Evolutionary conservation across 169 alveolate genomes (phyloP), one percentile per base, ranked within the genome.

Genomic region (Cryptosporidium muris): DNA sequence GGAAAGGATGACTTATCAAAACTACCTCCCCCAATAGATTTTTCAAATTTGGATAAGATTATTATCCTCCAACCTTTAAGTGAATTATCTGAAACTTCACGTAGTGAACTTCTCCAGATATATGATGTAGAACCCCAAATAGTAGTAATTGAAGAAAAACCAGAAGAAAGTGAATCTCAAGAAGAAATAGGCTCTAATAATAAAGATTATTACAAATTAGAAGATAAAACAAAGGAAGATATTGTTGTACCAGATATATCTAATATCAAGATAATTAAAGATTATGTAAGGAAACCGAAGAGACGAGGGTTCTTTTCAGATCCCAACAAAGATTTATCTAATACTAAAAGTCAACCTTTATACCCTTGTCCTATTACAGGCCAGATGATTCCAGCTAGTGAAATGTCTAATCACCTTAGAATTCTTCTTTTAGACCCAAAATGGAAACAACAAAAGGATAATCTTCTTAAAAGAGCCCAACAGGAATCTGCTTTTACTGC

Each of bases 341-440:
- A 66, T 48, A 68, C 82, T 34, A 54, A 66, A 47, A 37, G 43
- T 2, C 6, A 4, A n/a, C 37, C 37, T 40, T 91, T 95, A 92
- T 96, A 95, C 81, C 92, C 92, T 89, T 97, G 99, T 64, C 99
- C 99, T 14, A 94, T 96, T 65, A 96, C 99, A 37, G 96, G 97
- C 43, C 96, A 94, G 80, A 90, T 95, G 89, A 92, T 97, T 7
- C 97, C 96, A 25, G 92, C 96, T 45, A 90, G 90, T 68, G 97
- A 96, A 81, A 95, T 96, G 95, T 92, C 96, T 43, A 94, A 95
- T 64, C 99, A 97, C 89, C 93, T 96, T 82, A 93, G 94, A 66
- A 91, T 96, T 34, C 94, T 96, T 68, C 92, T 97, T 64, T 93
- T 97, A 66, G 99, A 97, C 62, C 99, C 99, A 45, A 95, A 96